A percentile compares a stretch with the other conserved stretches of the same genome.
Evolutionary conservation across 2,329 filamentous ascomycete species (phyloP).

Genomic region (Penicillium brasilianum): DNA sequence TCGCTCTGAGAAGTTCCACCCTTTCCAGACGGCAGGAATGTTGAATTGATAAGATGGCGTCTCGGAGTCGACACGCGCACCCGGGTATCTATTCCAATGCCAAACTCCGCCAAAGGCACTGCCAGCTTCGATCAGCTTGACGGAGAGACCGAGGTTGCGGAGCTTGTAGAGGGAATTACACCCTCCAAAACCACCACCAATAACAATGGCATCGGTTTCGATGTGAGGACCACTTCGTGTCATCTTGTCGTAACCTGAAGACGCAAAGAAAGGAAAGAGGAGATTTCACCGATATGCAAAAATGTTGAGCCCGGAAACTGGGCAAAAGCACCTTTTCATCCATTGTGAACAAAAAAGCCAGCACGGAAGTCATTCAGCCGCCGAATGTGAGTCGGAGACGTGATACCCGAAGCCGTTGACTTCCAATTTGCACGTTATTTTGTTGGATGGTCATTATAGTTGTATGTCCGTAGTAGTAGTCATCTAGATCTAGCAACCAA

Average conservation of each 20-base stretch:
- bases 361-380: background rate
- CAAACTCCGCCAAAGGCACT: slow-evolving; percentile 50
- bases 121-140: slow-evolving; percentile 48
- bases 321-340: background rate
- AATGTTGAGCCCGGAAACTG: background rate
- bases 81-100: slow-evolving; percentile 54
- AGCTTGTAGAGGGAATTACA: slow-evolving; percentile 45
- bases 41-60: slow-evolving; percentile 61
- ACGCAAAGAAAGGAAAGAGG: background rate
- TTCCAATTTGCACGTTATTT: no score
- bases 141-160: slow-evolving; percentile 42
- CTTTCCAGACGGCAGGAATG: slow-evolving; percentile 54
- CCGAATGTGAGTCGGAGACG: background rate
- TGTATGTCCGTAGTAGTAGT: background rate
- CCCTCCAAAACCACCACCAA: slow-evolving; percentile 49
- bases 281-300: no score
- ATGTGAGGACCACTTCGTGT: slow-evolving; percentile 8
- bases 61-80: slow-evolving; percentile 52
- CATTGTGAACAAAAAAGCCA: background rate
- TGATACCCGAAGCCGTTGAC: slow-evolving; percentile 6
- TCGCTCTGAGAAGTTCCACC: slow-evolving; percentile 51
- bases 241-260: slow-evolving; percentile 1
- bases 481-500: slow-evolving; percentile 7
- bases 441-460: background rate
- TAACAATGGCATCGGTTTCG: slow-evolving; percentile 43